Conservation (phyloP, 108 stramenopile species). For the Conticribra guillardii region DNA sequence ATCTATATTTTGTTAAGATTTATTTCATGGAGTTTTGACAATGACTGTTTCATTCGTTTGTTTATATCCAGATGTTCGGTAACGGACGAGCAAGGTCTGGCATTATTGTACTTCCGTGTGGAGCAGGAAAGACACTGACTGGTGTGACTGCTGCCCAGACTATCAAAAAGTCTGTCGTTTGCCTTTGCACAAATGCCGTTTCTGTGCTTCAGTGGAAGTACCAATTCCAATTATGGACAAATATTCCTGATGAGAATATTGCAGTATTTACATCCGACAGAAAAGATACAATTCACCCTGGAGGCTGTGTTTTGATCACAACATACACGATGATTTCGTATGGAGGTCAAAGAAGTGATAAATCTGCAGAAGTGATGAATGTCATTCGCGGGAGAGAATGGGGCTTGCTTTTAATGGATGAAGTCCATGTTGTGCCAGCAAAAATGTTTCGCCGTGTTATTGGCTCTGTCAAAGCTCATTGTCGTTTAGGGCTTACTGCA, state of each 20-base stretch:
- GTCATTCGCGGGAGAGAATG: slow-evolving; percentile 92
- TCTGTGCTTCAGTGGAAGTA: slow-evolving; percentile 97
- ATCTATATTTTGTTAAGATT: neutral
- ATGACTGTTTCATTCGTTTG: slow-evolving; percentile 17
- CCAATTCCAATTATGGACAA: slow-evolving; percentile 94
- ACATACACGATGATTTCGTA: slow-evolving; percentile 98
- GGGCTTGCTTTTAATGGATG: slow-evolving; percentile 99
- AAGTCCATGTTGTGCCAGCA: slow-evolving; percentile 97
- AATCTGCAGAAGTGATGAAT: slow-evolving; percentile 90
- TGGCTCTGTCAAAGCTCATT: slow-evolving; percentile 95
- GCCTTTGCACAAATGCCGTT: slow-evolving; percentile 96
- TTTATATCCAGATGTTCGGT: slow-evolving; percentile 92
- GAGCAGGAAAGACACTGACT: slow-evolving; percentile 97
- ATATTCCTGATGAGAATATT: slow-evolving; percentile 90
- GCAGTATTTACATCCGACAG: slow-evolving; percentile 92
- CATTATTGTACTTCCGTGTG: slow-evolving; percentile 99
- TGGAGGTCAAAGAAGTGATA: slow-evolving; percentile 85
- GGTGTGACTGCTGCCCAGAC: slow-evolving; percentile 98
- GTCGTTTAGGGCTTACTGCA: slow-evolving; percentile 97
- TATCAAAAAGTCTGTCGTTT: slow-evolving; percentile 93
- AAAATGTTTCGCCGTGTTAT: slow-evolving; percentile 94
- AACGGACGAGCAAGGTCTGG: slow-evolving; percentile 98
- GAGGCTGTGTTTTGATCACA: slow-evolving; percentile 92
- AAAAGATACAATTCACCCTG: slow-evolving; percentile 92
- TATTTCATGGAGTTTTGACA: neutral